Evolutionary conservation across 2,329 filamentous ascomycete genomes (phyloP), one percentile per base, ranked within the genome.

Genomic region (Penicillium sp.): DNA sequence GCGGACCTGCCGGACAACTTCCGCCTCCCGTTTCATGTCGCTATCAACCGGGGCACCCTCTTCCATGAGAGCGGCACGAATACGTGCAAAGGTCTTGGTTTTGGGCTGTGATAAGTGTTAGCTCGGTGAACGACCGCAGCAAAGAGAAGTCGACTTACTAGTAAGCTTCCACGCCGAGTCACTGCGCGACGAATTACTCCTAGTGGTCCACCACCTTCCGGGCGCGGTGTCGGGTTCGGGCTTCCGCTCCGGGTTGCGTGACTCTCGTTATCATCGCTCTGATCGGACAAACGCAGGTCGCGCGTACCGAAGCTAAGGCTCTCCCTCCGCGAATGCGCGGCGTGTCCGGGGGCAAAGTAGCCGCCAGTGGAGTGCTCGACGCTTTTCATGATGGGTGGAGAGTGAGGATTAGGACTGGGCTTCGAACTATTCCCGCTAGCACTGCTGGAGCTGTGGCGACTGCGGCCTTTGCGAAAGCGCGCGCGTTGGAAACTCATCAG

Each of bases 1-100:
- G 35, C 90, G 87, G 25, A 97, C 91, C 70, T 96, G 93, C 42
- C 89, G 88, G 55, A 99, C 89, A 4, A 97, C 93, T 70, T 97
- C 92, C 31, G 92, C 90, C 75, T 99, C 93, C 33, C 90, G 86
- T 44, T 88, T 85, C 49, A 89, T 84, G 69, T 99, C 93, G 35
- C 87, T 86, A 61, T 99, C 93, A 9, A 95, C 77, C 0, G 93
- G 93, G 0, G 90, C 83, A 13, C 82, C 81, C 72, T 99, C 93
- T 72, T 99, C 93, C 49, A 88, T 79, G 0, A 99, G 78, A 3
- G 90, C 90, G 8, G 92, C 93, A 53, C 88, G 84, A 58, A 99
- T 95, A 10, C 93, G 86, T 4, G 91, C 90, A 69, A 99, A 99
- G 0, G 87, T 90, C 72, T 95, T 95, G 0, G 92, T 93, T 76